phyloP scores from a whole-genome alignment of 805 yeast genomes.

The Komagataella kurtzmanii region DNA sequence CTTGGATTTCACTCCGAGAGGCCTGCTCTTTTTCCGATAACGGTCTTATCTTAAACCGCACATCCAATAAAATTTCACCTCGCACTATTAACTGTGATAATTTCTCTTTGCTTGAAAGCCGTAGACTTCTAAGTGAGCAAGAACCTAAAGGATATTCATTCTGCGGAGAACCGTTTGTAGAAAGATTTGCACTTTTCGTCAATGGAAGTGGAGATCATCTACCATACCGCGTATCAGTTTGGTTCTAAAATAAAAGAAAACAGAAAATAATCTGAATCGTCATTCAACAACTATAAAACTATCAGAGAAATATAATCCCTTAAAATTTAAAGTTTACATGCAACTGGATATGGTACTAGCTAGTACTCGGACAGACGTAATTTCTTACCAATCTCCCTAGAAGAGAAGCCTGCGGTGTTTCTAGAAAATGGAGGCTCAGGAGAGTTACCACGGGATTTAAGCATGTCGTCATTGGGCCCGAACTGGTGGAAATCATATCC shows the following conservation, averaged over 20 bases:
- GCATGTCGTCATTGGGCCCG: slow-evolving; percentile 44
- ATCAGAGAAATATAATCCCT: neutral
- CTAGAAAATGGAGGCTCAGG: slow-evolving; percentile 34
- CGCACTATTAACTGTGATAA: neutral
- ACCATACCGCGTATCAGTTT: neutral
- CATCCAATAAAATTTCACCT: neutral
- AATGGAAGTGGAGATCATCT: neutral
- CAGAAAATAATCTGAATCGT: too few relatives aligned
- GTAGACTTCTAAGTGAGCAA: neutral
- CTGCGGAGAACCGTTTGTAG: neutral
- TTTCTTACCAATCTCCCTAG: slow-evolving; percentile 50
- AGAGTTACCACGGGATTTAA: slow-evolving; percentile 44
- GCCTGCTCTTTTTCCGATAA: neutral
- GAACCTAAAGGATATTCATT: neutral
- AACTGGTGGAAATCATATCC: slow-evolving; percentile 84
- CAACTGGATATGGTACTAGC: neutral
- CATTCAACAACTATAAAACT: neutral
- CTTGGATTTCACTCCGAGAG: neutral
- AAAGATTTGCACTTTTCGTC: neutral
- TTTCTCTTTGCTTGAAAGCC: neutral
- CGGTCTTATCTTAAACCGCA: neutral
- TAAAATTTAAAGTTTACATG: neutral
- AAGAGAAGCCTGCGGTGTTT: slow-evolving; percentile 11
- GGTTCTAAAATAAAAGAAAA: neutral
- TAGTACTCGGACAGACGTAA: slow-evolving; percentile 49